These are phyloP conservation scores for Candida orba DNA, from an alignment of 805 yeast genomes.

Conservation along the genomic window DNA sequence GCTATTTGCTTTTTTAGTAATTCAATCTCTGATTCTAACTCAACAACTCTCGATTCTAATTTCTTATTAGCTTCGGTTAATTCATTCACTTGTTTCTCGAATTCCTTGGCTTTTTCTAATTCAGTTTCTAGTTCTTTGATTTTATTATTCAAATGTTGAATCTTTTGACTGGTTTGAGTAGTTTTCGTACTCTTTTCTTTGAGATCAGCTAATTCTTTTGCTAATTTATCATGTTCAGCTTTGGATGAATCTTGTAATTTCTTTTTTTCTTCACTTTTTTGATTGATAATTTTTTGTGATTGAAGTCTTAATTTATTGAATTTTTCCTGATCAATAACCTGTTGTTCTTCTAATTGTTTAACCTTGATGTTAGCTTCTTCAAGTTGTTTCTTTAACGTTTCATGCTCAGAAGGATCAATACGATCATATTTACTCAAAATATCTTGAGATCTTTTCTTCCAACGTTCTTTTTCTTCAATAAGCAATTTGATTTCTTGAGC, in stretches of 20 bases:
- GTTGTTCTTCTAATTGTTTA: conserved; percentile 20
- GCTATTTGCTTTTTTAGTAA: conserved; percentile 8
- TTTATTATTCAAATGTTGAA: conserved; percentile 10
- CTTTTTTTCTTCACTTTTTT: conserved; percentile 19
- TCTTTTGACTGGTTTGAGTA: conserved; percentile 3
- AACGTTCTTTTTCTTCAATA: conserved; percentile 48
- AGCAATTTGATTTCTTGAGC: conserved; percentile 40
- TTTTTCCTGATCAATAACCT: conserved; percentile 17
- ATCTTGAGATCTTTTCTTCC: conserved; percentile 48
- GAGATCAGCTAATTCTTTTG: conserved; percentile 7
- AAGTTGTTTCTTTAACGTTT: conserved; percentile 28
- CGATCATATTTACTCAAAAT: conserved; percentile 38
- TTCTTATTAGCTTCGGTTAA: conserved; percentile 29
- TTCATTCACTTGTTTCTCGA: conserved; percentile 31
- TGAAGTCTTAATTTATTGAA: conserved; percentile 16
- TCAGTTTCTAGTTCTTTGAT: conserved; percentile 19
- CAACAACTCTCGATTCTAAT: conserved; percentile 21
- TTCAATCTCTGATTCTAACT: conserved; percentile 10
- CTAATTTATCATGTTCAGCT: conserved; percentile 7
- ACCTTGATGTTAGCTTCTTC: conserved; percentile 17
- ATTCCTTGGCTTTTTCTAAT: conserved; percentile 27
- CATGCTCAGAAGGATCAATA: conserved; percentile 40
- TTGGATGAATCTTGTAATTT: conserved; percentile 2
- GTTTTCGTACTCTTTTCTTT: conserved; percentile 15
- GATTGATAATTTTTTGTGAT: conserved; percentile 24